Evolutionary conservation across 352 stramenopile species (phyloP), one percentile per base, ranked within the genome.

Genomic region (Pythium insidiosum): DNA sequence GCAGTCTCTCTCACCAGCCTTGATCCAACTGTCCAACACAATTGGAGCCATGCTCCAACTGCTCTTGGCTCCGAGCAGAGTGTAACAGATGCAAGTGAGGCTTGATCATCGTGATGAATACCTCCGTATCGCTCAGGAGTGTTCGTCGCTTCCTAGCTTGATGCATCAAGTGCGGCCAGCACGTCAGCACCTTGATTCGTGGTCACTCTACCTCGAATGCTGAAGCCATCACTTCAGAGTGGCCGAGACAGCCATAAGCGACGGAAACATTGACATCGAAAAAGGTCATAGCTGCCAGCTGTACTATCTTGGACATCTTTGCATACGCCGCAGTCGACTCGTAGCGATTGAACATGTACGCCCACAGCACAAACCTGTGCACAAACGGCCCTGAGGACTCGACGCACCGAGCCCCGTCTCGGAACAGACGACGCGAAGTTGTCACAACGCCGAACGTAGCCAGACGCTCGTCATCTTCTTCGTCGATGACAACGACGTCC

Each of bases 181-280:
- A 51, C 1, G 24, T 44, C 2, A 45, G 22, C 2, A 53, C 4
- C 4, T 3, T 1, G 20, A 53, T 16, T 5, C 22, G 18, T 10
- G 45, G 37, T 36, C 45, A 53, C 35, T 35, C 45, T 15, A 6
- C 1, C 13, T n/a, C 2, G 16, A 53, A 53, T 7, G 45, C 45
- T 3, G 36, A 40, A 16, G 45, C 45, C 16, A 53, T 53, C 6
- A 36, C 45, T 20, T 53, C 45, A 5, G 25, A 40, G 22, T 53
- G 45, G 16, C 45, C 45, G 3, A 53, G 9, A 22, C 36, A 40
- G 16, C 1, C 45, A 29, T 26, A 53, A 7, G 11, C 19, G 7
- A 45, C 16, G 9, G 9, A 5, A 6, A 51, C 15, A 35, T 51
- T 24, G 6, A 51, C 13, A 11, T 38, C 33, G 19, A 43, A 40